phyloP scores from a whole-genome alignment of 2,329 filamentous ascomycete species.

The Fusarium sublunatum region DNA sequence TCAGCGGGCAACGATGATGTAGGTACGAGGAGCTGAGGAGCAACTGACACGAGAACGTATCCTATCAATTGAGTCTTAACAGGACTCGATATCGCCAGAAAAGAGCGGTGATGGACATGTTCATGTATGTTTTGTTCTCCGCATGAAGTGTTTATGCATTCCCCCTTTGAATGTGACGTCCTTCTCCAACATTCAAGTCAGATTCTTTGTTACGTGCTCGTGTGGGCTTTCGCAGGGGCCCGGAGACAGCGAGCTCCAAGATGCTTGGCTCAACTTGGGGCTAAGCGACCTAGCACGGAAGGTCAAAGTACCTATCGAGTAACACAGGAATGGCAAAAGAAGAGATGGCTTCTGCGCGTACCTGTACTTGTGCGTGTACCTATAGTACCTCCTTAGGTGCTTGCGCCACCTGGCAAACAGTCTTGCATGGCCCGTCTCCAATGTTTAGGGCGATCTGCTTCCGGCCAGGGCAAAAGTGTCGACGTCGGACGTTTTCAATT shows the following conservation, averaged over 20 bases:
- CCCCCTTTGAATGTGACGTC: slow-evolving; percentile 35
- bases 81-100: slow-evolving; percentile 12
- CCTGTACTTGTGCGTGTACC: slow-evolving; percentile 36
- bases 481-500: slow-evolving; percentile 39
- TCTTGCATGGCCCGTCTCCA: slow-evolving; percentile 5
- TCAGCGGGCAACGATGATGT: slow-evolving; percentile 11
- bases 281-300: slow-evolving; percentile 36
- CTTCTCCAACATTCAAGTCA: slow-evolving; percentile 37
- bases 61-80: slow-evolving; percentile 8
- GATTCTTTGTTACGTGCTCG: slow-evolving; percentile 43
- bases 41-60: background rate
- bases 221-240: slow-evolving; percentile 40
- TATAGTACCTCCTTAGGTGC: slow-evolving; percentile 35
- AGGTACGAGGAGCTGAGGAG: slow-evolving; percentile 7
- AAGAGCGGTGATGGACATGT: slow-evolving; percentile 35
- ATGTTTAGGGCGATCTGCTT: slow-evolving; percentile 42
- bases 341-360: slow-evolving; percentile 2
- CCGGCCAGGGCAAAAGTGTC: slow-evolving; percentile 40
- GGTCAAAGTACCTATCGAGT: slow-evolving; percentile 30
- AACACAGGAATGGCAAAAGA: slow-evolving; percentile 31
- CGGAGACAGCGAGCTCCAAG: slow-evolving; percentile 36
- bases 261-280: slow-evolving; percentile 38
- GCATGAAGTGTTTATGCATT: slow-evolving; percentile 35
- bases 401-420: slow-evolving; percentile 34
- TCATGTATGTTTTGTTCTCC: slow-evolving; percentile 20